Evolutionary conservation across 2,329 filamentous ascomycete species (phyloP).

Genomic region (Teratosphaeria pseudoeucalypti): DNA sequence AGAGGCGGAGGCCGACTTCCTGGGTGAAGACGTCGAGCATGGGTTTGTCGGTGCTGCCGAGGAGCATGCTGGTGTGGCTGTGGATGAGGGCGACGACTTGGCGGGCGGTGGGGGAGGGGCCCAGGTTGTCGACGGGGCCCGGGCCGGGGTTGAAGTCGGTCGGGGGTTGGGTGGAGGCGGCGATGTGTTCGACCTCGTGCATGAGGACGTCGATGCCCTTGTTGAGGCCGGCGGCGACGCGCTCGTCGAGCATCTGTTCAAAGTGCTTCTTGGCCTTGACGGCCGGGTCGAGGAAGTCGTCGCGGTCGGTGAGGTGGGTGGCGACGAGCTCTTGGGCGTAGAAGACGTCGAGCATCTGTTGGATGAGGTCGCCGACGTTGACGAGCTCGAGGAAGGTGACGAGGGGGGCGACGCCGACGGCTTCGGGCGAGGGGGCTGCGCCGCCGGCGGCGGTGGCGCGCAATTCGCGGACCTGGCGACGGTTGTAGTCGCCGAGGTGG

Average conservation of each 20-base stretch:
- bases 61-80: constrained; percentile 83
- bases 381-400: constrained; percentile 95
- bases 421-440: constrained; percentile 1
- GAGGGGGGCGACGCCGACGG: constrained; percentile 66
- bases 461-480: constrained; percentile 63
- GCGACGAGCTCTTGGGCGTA: constrained; percentile 88
- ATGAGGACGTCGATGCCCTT: constrained; percentile 97
- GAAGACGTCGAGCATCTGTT: constrained; percentile 98
- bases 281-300: constrained; percentile 87
- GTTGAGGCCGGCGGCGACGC: constrained; percentile 87
- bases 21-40: constrained; percentile 98
- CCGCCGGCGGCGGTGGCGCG: constrained; percentile 8
- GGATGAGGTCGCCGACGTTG: constrained; percentile 94
- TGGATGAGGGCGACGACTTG: constrained; percentile 77
- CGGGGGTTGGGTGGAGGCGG: constrained; percentile 73
- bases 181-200: constrained; percentile 94
- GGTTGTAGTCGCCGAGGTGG: constrained; percentile 85
- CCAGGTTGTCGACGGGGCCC: constrained; percentile 48
- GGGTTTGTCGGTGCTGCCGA: constrained; percentile 91
- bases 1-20: constrained; percentile 87
- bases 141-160: constrained; percentile 76
- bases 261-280: constrained; percentile 96
- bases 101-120: constrained; percentile 67
- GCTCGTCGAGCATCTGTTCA: constrained; percentile 96
- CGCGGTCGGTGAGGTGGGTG: constrained; percentile 74